These are phyloP conservation scores for Phialocephala sp. DNA, from an alignment of 2,329 filamentous ascomycete genomes.

Conservation along the genomic window DNA sequence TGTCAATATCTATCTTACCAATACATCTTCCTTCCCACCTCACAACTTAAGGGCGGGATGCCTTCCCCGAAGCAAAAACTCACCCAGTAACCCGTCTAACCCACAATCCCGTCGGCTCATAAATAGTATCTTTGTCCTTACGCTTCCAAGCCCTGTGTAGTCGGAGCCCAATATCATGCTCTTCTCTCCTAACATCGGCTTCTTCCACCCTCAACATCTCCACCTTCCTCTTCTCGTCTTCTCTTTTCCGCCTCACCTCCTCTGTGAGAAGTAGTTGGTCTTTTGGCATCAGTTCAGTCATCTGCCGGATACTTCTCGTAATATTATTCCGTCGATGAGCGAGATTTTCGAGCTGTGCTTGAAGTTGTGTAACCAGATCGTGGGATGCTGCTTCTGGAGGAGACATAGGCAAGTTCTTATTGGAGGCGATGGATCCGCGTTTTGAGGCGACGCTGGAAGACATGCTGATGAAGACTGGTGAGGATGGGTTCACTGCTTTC, in stretches of 20 bases:
- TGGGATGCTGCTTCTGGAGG: conserved; percentile 65
- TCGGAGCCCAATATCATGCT: conserved; percentile 79
- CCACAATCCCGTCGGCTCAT: conserved; percentile 75
- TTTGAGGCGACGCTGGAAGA: conserved; percentile 20
- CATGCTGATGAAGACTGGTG: conserved; percentile 42
- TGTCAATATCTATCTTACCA: conserved; percentile 6
- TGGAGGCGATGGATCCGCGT: conserved; percentile 26
- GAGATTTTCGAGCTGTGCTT: conserved; percentile 69
- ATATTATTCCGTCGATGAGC: conserved; percentile 73
- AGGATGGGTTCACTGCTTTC: conserved; percentile 37
- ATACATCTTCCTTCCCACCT: background rate
- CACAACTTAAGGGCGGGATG: background rate
- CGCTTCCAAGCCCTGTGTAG: conserved; percentile 78
- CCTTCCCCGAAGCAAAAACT: conserved; percentile 32
- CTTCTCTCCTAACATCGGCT: conserved; percentile 74
- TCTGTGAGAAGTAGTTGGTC: conserved; percentile 71
- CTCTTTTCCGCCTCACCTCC: conserved; percentile 63
- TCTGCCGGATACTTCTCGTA: conserved; percentile 73
- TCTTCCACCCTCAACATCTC: conserved; percentile 69
- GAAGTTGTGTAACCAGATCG: conserved; percentile 70
- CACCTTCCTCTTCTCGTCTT: conserved; percentile 66
- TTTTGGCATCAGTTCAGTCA: conserved; percentile 78
- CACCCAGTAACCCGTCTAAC: conserved; percentile 75
- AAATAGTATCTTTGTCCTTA: conserved; percentile 68
- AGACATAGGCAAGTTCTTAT: conserved; percentile 64